Percentiles rank a stretch among this genome's conserved stretches.
Evolutionary conservation across 306 rosid species (phyloP).

Genomic region (Cucurbita argyrosperma): DNA sequence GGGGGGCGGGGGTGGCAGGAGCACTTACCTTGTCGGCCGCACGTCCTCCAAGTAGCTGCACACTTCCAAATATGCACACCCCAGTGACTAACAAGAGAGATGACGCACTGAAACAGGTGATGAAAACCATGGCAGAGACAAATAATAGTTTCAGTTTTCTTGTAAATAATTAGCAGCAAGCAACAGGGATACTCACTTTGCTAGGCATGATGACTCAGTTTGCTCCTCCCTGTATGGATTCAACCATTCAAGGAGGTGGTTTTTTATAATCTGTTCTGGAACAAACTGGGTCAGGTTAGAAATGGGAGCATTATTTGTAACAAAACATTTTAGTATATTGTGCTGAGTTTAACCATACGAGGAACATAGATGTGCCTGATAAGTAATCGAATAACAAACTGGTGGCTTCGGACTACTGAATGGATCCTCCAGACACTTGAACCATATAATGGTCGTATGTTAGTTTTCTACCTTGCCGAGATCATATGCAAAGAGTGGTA

Average conservation of each 20-base stretch:
- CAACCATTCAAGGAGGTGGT: conserved; percentile 44
- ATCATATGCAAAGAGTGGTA: background rate
- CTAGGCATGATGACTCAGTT: conserved; percentile 43
- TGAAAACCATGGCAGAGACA: conserved; percentile 24
- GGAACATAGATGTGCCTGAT: background rate
- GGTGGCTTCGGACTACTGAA: background rate
- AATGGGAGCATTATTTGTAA: conserved; percentile 29
- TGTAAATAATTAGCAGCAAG: conserved; percentile 24
- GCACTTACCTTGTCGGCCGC: conserved; percentile 13
- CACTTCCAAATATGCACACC: conserved; percentile 31
- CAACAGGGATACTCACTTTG: conserved; percentile 29
- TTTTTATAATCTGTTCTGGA: conserved; percentile 55
- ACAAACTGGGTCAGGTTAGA: conserved; percentile 37
- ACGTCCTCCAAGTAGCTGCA: conserved; percentile 18
- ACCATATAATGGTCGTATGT: background rate
- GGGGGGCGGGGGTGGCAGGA: conserved; percentile 12
- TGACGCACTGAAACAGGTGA: conserved; percentile 38
- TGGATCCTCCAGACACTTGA: background rate
- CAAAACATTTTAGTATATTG: conserved; percentile 9
- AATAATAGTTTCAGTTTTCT: conserved; percentile 40
- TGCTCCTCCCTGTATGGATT: conserved; percentile 51
- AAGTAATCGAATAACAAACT: background rate
- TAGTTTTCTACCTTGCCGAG: background rate
- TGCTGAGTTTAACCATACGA: background rate
- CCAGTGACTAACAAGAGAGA: conserved; percentile 31